phyloP scores from a whole-genome alignment of 2,329 filamentous ascomycete species.

The Chaetomium olivaceum region DNA sequence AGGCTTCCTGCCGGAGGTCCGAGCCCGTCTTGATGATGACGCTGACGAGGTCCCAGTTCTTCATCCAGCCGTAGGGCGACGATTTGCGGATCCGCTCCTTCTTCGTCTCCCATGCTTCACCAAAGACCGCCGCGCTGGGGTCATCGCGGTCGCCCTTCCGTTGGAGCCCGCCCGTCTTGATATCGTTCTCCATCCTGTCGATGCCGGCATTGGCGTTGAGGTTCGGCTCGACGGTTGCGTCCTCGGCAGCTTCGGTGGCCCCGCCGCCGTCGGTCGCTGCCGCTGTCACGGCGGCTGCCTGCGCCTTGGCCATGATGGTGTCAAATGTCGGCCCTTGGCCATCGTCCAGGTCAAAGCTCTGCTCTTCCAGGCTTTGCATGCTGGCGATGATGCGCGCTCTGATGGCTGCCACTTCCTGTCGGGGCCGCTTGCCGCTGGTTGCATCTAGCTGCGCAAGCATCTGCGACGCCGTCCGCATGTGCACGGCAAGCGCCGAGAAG shows the following conservation, averaged over 20 bases:
- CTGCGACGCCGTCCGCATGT: constrained; percentile 84
- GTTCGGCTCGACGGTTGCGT: constrained; percentile 51
- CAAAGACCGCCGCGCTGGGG: constrained; percentile 81
- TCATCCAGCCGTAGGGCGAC: constrained; percentile 85
- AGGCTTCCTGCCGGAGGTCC: constrained; percentile 80
- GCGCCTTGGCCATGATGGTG: constrained; percentile 75
- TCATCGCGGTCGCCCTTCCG: constrained; percentile 81
- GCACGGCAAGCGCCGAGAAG: constrained; percentile 78
- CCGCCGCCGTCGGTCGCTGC: constrained; percentile 33
- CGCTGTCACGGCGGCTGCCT: constrained; percentile 44
- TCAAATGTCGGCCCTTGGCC: constrained; percentile 75
- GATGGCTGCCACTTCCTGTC: constrained; percentile 78
- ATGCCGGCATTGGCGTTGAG: constrained; percentile 72
- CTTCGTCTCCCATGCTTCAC: constrained; percentile 82
- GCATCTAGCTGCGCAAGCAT: constrained; percentile 84
- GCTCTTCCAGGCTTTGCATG: constrained; percentile 85
- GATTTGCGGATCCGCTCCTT: constrained; percentile 81
- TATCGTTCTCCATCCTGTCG: constrained; percentile 85
- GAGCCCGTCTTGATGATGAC: constrained; percentile 87
- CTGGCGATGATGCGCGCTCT: constrained; percentile 84
- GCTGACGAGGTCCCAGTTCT: constrained; percentile 84
- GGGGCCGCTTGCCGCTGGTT: constrained; percentile 76
- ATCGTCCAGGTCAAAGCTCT: constrained; percentile 77
- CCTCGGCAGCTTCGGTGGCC: constrained; percentile 52
- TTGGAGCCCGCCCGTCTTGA: constrained; percentile 81